Percentiles rank a stretch among this genome's conserved stretches.
Evolutionary conservation across 306 rosid species (phyloP).

Genomic region (Rosa rugosa): DNA sequence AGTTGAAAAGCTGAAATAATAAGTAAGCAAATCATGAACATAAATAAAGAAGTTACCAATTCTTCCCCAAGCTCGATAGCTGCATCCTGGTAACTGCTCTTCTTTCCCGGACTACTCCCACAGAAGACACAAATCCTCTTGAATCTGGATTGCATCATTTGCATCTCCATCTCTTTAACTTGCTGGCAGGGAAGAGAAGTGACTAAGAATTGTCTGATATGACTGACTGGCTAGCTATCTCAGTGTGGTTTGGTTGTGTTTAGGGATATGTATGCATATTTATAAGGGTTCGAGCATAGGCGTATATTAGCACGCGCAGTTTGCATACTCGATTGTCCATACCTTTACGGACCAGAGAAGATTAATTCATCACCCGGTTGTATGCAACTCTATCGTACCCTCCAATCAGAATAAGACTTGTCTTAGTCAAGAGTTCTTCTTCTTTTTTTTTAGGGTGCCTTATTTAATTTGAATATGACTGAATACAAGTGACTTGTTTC

Average conservation of each 20-base stretch:
- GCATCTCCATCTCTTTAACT: conserved; percentile 25
- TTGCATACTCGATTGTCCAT: conserved; percentile 13
- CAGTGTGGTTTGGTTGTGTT: conserved; percentile 29
- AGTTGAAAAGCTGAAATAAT: not conserved
- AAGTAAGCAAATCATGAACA: not conserved
- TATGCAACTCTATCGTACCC: not conserved
- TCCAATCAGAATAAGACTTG: conserved; percentile 15
- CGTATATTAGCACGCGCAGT: conserved; percentile 36
- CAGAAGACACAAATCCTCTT: conserved; percentile 93
- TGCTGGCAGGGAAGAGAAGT: not conserved
- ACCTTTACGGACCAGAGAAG: conserved; percentile 36
- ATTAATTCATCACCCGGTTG: conserved; percentile 15
- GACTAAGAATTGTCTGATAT: conserved; percentile 9
- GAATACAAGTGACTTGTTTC: no score
- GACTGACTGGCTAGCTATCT: not conserved
- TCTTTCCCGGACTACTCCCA: conserved; percentile 92
- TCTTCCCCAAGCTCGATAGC: conserved; percentile 90
- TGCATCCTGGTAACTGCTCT: conserved; percentile 77
- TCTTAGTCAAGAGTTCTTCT: not conserved
- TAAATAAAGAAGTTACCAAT: conserved; percentile 45
- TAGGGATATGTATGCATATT: conserved; percentile 34
- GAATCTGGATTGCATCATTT: conserved; percentile 67
- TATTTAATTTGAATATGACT: not conserved
- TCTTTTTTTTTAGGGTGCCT: not conserved
- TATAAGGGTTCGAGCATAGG: conserved; percentile 35